Evolutionary conservation across 2,329 filamentous ascomycete genomes (phyloP), one percentile per base, ranked within the genome.

Genomic region (Colletotrichum tofieldiae): DNA sequence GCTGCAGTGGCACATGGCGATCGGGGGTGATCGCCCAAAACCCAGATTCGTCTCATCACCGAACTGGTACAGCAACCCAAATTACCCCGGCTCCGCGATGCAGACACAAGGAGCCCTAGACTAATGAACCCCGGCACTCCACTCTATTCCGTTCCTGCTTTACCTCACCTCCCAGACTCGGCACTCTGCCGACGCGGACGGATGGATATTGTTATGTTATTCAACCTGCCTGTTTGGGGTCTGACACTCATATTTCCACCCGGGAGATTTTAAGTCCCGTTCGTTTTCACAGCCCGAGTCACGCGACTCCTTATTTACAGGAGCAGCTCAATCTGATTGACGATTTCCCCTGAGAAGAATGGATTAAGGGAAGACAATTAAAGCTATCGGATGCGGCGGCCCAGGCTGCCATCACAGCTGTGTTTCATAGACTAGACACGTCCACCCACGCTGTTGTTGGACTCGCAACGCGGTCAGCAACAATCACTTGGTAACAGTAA

Each of bases 181-280:
- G 70, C 70, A 72, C 45, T 1, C 26, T 72, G 70, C 70, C 70
- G 59, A 39, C 20, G 32, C 23, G 45, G 26, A 56, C 29, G 32
- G 18, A 8, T 23, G 43, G 5, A 26, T 37, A 32, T 37, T 45
- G 35, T 16, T 58, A n/a, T 14, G 29, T 12, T 45, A 14, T 43
- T 26, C 16, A 52, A 52, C 29, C n/a, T 45, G 61, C 51, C 29
- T 58, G 11, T 56, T 67, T 58, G 56, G 26, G 26, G 41, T 41
- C 18, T 11, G 9, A 49, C 32, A 20, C 23, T 32, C 26, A 11
- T 32, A 20, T 54, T 7, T 32, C 29, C 6, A 32, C 23, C 18
- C 35, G 29, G 16, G 8, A 5, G 35, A n/a, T 45, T 23, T 62
- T 23, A 3, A 26, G 5, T 23, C 35, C 29, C 39, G 12, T 23